These are phyloP conservation scores for Tuber melanosporum DNA, from an alignment of 495 filamentous ascomycete genomes.

Conservation along the genomic window DNA sequence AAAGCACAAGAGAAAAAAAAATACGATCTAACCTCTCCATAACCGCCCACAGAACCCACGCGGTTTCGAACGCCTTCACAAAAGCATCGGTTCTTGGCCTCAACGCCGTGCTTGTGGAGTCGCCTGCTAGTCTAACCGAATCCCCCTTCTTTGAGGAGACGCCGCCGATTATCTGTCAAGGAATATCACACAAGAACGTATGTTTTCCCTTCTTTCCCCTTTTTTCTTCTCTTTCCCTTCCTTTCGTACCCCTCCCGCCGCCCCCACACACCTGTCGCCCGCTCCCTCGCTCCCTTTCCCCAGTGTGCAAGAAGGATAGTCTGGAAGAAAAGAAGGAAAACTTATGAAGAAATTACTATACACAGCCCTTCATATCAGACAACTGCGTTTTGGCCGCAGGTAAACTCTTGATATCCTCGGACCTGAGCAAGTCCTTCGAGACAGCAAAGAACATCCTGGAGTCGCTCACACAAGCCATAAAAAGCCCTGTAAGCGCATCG, in stretches of 20 bases:
- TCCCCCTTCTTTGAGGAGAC: slow-evolving; percentile 62
- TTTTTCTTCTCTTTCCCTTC: background rate
- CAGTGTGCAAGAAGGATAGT: background rate
- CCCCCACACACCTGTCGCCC: background rate
- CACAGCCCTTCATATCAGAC: slow-evolving; percentile 71
- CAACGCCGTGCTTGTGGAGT: slow-evolving; percentile 79
- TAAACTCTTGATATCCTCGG: slow-evolving; percentile 73
- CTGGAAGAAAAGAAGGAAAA: slow-evolving; percentile 21
- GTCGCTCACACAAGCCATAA: slow-evolving; percentile 63
- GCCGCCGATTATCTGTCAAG: slow-evolving; percentile 67
- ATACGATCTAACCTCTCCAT: background rate
- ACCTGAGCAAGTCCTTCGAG: slow-evolving; percentile 56
- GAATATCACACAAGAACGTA: slow-evolving; percentile 68
- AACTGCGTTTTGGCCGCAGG: slow-evolving; percentile 91
- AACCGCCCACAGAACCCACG: slow-evolving; percentile 52
- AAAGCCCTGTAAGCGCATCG: slow-evolving; percentile 59
- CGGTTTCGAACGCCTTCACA: slow-evolving; percentile 63
- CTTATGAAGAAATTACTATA: slow-evolving; percentile 3
- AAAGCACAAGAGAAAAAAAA: background rate
- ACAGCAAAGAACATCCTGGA: slow-evolving; percentile 71
- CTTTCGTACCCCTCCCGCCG: background rate
- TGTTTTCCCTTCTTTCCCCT: slow-evolving; percentile 28
- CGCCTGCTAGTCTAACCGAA: slow-evolving; percentile 60
- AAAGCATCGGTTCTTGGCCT: slow-evolving; percentile 66
- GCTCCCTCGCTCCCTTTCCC: slow-evolving; percentile 16